phyloP scores from a whole-genome alignment of 352 stramenopile genomes.

The Globisporangium rhizosaccharum region DNA sequence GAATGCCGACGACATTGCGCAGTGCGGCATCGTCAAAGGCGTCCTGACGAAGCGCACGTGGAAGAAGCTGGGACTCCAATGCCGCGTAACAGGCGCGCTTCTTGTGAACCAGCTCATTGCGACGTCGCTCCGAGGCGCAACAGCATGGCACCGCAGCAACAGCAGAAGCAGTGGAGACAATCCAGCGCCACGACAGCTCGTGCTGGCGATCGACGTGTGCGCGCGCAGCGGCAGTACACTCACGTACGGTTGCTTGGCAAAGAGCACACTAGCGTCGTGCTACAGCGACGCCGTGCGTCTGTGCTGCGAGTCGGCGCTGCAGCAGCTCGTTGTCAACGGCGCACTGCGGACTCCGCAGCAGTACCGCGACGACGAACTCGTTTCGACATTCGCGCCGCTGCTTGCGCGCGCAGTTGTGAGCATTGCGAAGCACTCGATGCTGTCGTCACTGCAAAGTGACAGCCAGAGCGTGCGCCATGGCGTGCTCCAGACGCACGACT shows the following conservation, averaged over 20 bases:
- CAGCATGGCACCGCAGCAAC: not conserved
- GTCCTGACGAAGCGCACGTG: conserved; percentile 33
- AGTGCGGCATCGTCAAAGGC: conserved; percentile 47
- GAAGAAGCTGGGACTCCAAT: conserved; percentile 57
- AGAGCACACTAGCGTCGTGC: conserved; percentile 43
- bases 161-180: not conserved
- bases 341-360: conserved; percentile 44
- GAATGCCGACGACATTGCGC: conserved; percentile 47
- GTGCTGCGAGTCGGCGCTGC: conserved; percentile 37
- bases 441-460: not conserved
- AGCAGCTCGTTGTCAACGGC: conserved; percentile 40
- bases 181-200: conserved; percentile 15
- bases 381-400: conserved; percentile 44
- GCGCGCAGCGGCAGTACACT: conserved; percentile 12
- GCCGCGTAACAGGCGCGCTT: conserved; percentile 19
- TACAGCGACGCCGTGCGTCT: conserved; percentile 30
- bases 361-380: conserved; percentile 43
- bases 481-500: not conserved
- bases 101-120: conserved; percentile 53
- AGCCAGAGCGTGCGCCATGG: not conserved
- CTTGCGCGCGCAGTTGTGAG: conserved; percentile 43
- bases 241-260: conserved; percentile 53
- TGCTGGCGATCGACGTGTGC: conserved; percentile 59
- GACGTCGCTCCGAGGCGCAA: conserved; percentile 18
- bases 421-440: conserved; percentile 19